Base-by-base conservation (phyloP, 73 alveolate species). In the Breviolum minutum region DNA sequence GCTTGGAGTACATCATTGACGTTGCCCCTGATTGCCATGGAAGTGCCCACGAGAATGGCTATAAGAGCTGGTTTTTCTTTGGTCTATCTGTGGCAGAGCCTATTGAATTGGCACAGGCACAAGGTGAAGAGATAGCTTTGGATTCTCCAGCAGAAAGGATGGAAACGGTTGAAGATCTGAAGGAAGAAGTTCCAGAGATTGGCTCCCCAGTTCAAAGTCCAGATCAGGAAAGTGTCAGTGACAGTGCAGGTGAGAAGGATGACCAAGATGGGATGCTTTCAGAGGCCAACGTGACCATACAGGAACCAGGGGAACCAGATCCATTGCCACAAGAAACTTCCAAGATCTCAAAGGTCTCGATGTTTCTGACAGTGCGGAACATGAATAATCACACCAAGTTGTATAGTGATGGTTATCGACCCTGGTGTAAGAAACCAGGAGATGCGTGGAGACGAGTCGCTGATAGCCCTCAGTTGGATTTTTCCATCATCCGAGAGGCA, bases 71-170 rank as follows among this genome's bases (percentile, higher is more conserved):
- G 97, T 91, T 91, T 30, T 91, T 48, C 64, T 91, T 91, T 63
- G 97, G 97, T 24, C 26, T 91, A 63, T 91, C 97, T 19, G 97
- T 91, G 76, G 97, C 97, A 16, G 97, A 91, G 97, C 97, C 97
- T 24, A 8, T 89, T 26, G 96, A 69, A 40, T 12, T 86, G 77
- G 93, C 76, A 26, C 16, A 61, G 10, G 16, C n/a, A 5, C 76
- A 24, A 40, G 54, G 54, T 40, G 54, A 40, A 40, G 54, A 40
- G 54, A 40, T 40, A 40, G 5, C 54, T 40, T 40, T 40, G 54
- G 54, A 40, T 0, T 40, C 54, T 40, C 54, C 54, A 40, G 77
- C 54, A 40, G 77, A 17, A 22, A 14, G n/a, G 77, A 22, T 68
- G 6, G 77, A 68, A 22, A 68, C 8, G 24, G 77, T 14, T 68